phyloP scores from a whole-genome alignment of 805 yeast genomes.

The Dipodascus albidus region DNA sequence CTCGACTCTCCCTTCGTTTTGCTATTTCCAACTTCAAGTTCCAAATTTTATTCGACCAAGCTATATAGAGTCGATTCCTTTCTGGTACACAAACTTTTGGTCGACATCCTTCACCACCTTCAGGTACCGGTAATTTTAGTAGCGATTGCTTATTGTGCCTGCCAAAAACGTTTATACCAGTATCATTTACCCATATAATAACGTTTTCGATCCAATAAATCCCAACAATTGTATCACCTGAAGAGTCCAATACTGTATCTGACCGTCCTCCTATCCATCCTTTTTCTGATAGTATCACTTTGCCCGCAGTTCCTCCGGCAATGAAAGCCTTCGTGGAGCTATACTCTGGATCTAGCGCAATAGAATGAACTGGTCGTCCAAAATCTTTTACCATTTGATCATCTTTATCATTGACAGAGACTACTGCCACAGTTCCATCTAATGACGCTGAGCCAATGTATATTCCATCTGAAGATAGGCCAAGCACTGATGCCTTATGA shows the following conservation, averaged over 20 bases:
- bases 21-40: slow-evolving; percentile 36
- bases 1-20: background rate
- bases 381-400: slow-evolving; percentile 71
- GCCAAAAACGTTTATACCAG: slow-evolving; percentile 63
- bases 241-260: slow-evolving; percentile 52
- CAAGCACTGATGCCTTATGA: slow-evolving; percentile 73
- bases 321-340: slow-evolving; percentile 50
- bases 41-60: slow-evolving; percentile 81
- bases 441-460: slow-evolving; percentile 81
- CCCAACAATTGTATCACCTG: slow-evolving; percentile 60
- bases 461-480: slow-evolving; percentile 59
- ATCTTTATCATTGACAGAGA: slow-evolving; percentile 47
- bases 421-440: slow-evolving; percentile 86
- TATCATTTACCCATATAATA: slow-evolving; percentile 73
- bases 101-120: slow-evolving; percentile 36
- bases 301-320: slow-evolving; percentile 86
- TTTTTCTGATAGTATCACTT: slow-evolving; percentile 57
- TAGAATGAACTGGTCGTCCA: slow-evolving; percentile 80
- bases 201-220: slow-evolving; percentile 53
- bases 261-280: slow-evolving; percentile 82
- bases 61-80: slow-evolving; percentile 54
- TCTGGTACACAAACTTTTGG: slow-evolving; percentile 65
- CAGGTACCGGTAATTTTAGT: slow-evolving; percentile 21
- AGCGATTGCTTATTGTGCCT: slow-evolving; percentile 54
- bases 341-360: slow-evolving; percentile 67